Evolutionary conservation across 441 rosid species (phyloP).

Genomic region (Manihot esculenta): DNA sequence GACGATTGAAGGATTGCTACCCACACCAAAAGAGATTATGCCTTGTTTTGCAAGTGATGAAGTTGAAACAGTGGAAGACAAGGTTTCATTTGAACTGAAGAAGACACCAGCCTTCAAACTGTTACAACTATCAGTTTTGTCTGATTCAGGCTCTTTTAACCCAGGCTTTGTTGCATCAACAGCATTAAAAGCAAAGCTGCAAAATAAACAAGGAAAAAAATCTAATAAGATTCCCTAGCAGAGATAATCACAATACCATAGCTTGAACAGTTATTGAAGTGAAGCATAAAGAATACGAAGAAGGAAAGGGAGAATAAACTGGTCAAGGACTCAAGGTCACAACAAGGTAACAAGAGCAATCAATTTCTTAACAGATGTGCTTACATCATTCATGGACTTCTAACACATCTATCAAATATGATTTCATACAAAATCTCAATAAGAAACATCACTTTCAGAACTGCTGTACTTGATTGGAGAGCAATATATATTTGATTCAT

Average conservation of each 20-base stretch:
- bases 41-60: constrained; percentile 37
- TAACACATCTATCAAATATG: no score
- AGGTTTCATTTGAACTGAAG: constrained; percentile 27
- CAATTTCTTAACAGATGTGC: background rate
- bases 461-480: background rate
- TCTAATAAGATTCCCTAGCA: background rate
- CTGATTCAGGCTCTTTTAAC: constrained; percentile 41
- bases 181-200: constrained; percentile 42
- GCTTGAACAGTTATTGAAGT: no score
- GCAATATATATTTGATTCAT: background rate
- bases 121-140: constrained; percentile 34
- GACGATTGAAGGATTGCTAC: constrained; percentile 32
- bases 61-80: constrained; percentile 36
- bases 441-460: background rate
- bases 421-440: background rate
- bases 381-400: background rate
- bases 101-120: constrained; percentile 33
- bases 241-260: background rate
- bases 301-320: background rate
- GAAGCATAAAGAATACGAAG: no score
- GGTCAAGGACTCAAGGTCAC: background rate
- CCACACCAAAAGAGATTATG: constrained; percentile 41
- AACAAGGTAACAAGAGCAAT: background rate
- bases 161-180: constrained; percentile 35
- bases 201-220: constrained; percentile 4